A percentile compares a stretch with the other conserved stretches of the same genome.
Evolutionary conservation across 2,329 filamentous ascomycete genomes (phyloP).

Genomic region (Aspergillus glaucus): DNA sequence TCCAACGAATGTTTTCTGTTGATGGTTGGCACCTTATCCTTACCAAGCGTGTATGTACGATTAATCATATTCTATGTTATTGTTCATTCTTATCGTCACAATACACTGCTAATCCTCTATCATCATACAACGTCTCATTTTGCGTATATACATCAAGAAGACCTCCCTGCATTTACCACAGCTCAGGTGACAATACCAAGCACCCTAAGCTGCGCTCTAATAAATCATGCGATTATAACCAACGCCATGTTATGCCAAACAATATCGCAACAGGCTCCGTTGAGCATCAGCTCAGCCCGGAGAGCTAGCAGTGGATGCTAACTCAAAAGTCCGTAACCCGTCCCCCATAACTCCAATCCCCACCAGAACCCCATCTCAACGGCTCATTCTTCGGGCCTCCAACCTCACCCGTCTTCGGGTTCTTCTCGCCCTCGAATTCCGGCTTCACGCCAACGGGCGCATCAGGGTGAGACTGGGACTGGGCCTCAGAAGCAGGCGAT

Average conservation of each 20-base stretch:
- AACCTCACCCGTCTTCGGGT: conserved; percentile 90
- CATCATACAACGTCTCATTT: too few relatives aligned
- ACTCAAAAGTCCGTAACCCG: conserved; percentile 80
- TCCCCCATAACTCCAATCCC: conserved; percentile 92
- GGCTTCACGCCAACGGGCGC: conserved; percentile 71
- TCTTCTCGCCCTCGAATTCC: conserved; percentile 87
- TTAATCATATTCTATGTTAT: too few relatives aligned
- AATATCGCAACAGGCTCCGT: not conserved
- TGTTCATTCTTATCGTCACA: too few relatives aligned
- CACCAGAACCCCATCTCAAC: conserved; percentile 69
- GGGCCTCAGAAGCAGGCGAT: conserved; percentile 37
- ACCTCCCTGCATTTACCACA: too few relatives aligned
- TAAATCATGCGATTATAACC: not conserved
- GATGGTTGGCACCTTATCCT: too few relatives aligned
- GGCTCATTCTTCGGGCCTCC: conserved; percentile 98
- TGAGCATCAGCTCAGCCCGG: not conserved
- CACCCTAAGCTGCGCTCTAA: not conserved
- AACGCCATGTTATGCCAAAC: conserved; percentile 18
- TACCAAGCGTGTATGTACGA: too few relatives aligned
- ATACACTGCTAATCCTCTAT: too few relatives aligned
- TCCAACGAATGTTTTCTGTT: too few relatives aligned
- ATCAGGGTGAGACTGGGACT: conserved; percentile 60
- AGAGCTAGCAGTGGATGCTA: not conserved
- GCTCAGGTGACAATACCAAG: too few relatives aligned
- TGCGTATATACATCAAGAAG: too few relatives aligned